Evolutionary conservation across 495 filamentous ascomycete species (phyloP).

Genomic region (Penicillium roqueforti): DNA sequence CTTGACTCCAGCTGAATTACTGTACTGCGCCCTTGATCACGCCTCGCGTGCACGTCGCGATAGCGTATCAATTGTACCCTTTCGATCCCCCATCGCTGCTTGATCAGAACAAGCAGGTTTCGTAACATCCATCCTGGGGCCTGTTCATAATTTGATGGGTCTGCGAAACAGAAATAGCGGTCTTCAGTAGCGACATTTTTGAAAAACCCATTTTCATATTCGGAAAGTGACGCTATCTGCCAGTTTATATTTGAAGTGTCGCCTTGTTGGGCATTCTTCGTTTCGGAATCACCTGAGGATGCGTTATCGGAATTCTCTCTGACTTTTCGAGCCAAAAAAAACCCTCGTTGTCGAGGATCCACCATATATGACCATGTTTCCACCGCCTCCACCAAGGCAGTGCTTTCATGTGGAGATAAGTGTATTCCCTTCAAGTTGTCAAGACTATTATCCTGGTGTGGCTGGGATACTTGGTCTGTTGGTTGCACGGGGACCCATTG

Average conservation of each 20-base stretch:
- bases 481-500: slow-evolving; percentile 56
- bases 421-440: slow-evolving; percentile 23
- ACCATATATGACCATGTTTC: slow-evolving; percentile 80
- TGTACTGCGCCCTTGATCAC: slow-evolving; percentile 75
- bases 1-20: slow-evolving; percentile 65
- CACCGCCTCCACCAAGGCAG: slow-evolving; percentile 68
- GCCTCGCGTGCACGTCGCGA: slow-evolving; percentile 69
- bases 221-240: slow-evolving; percentile 67
- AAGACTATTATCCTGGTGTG: slow-evolving; percentile 18
- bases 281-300: neutral
- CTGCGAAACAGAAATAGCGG: slow-evolving; percentile 78
- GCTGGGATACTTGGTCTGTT: slow-evolving; percentile 1
- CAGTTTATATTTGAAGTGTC: slow-evolving; percentile 39
- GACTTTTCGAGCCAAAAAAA: slow-evolving; percentile 84
- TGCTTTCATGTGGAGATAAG: slow-evolving; percentile 63
- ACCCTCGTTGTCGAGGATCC: slow-evolving; percentile 81
- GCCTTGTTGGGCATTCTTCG: neutral
- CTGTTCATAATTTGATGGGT: slow-evolving; percentile 83
- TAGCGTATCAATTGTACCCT: slow-evolving; percentile 87
- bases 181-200: slow-evolving; percentile 60
- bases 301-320: slow-evolving; percentile 16
- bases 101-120: slow-evolving; percentile 83
- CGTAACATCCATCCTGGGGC: slow-evolving; percentile 89
- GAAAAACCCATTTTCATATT: slow-evolving; percentile 88
- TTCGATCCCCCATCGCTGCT: slow-evolving; percentile 71